Percentiles rank a stretch among this genome's conserved stretches.
Conservation (phyloP, 306 rosid species). For the Cucurbita argyrosperma region DNA sequence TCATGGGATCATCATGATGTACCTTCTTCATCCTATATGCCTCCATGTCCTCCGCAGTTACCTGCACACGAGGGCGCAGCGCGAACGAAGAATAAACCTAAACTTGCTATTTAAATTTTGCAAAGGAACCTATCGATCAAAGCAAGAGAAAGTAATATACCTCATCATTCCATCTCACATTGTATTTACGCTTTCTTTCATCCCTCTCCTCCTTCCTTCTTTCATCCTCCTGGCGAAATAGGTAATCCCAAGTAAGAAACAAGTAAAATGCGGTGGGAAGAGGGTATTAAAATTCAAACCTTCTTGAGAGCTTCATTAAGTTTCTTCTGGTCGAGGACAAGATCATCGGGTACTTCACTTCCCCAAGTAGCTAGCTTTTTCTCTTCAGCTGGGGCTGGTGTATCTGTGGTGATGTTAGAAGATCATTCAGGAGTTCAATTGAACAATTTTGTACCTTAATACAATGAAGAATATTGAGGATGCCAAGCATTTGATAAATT, state of each 20-base stretch:
- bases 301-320: constrained; percentile 41
- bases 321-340: constrained; percentile 36
- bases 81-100: neutral
- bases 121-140: neutral
- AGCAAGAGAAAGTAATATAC: neutral
- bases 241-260: neutral
- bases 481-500: neutral
- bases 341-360: constrained; percentile 50
- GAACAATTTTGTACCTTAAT: neutral
- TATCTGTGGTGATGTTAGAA: constrained; percentile 17
- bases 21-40: constrained; percentile 37
- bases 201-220: constrained; percentile 49
- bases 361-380: constrained; percentile 55
- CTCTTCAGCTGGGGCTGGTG: constrained; percentile 29
- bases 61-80: constrained; percentile 8
- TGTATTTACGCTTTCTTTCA: constrained; percentile 45
- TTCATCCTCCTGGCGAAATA: constrained; percentile 32
- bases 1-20: constrained; percentile 41
- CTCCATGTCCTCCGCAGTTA: constrained; percentile 37
- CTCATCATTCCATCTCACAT: constrained; percentile 42
- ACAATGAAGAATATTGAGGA: neutral
- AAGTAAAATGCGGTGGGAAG: neutral
- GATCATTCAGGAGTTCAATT: neutral
- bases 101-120: neutral
- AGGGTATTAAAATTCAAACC: constrained; percentile 7